Percentiles rank a stretch among this genome's conserved stretches.
Conservation (phyloP, 2,329 filamentous ascomycete species). For the Xylaria digitata region DNA sequence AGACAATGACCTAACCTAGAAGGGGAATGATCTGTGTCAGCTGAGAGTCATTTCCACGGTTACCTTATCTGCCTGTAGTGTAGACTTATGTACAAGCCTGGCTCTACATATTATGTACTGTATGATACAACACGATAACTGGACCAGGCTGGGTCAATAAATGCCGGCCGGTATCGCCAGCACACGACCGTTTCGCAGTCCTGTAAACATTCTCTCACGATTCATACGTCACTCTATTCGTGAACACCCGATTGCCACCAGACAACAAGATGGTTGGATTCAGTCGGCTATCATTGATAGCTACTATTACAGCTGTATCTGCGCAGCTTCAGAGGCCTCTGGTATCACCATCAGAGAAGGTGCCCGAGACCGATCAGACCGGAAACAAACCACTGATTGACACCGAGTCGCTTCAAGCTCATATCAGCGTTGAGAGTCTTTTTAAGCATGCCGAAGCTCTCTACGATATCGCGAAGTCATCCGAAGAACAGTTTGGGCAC, state of each 20-base stretch:
- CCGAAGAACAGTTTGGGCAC: conserved; percentile 70
- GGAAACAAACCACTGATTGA: conserved; percentile 58
- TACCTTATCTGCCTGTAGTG: no score
- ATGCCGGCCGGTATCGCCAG: conserved; percentile 32
- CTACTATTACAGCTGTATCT: conserved; percentile 28
- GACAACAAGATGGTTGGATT: conserved; percentile 36
- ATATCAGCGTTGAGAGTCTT: conserved; percentile 67
- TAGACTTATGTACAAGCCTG: background rate
- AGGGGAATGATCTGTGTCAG: conserved; percentile 24
- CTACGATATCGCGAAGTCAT: conserved; percentile 70
- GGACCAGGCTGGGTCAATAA: background rate
- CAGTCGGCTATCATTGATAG: conserved; percentile 35
- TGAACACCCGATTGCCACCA: background rate
- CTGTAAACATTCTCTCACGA: background rate
- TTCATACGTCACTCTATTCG: background rate
- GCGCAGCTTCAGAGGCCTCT: conserved; percentile 47
- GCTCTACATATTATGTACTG: background rate
- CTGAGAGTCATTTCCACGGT: conserved; percentile 13
- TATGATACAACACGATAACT: background rate
- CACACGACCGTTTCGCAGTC: conserved; percentile 2
- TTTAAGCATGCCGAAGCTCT: conserved; percentile 69
- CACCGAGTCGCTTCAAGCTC: conserved; percentile 65
- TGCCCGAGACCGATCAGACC: conserved; percentile 28
- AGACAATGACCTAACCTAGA: conserved; percentile 17
- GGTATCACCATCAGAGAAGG: conserved; percentile 35